Percentiles rank a stretch among this genome's conserved stretches.
These are phyloP conservation scores for Lithospermum erythrorhizon DNA, from an alignment of 257 asterid species.

Conservation along the genomic window DNA sequence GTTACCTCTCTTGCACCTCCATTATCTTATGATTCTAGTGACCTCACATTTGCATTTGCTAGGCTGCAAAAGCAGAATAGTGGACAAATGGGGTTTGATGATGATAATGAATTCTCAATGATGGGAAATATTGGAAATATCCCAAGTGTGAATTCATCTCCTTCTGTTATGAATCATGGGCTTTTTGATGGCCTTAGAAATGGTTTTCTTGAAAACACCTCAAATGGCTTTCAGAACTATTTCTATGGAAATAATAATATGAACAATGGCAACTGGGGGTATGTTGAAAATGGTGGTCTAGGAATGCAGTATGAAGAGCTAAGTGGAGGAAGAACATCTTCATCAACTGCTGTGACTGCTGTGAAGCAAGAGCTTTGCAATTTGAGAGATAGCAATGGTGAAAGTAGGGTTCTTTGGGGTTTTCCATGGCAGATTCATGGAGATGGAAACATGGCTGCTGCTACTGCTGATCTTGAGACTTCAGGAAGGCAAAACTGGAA, in stretches of 20 bases:
- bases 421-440: constrained; percentile 53
- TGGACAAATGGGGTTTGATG: constrained; percentile 25
- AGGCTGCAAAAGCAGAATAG: constrained; percentile 51
- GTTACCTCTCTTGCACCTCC: constrained; percentile 18
- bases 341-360: constrained; percentile 25
- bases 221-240: constrained; percentile 21
- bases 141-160: constrained; percentile 10
- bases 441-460: background rate
- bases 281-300: constrained; percentile 25
- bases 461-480: background rate
- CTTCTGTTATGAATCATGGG: constrained; percentile 4
- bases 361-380: constrained; percentile 62
- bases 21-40: constrained; percentile 31
- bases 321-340: constrained; percentile 11
- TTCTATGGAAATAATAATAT: constrained; percentile 16
- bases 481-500: background rate
- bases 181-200: constrained; percentile 28
- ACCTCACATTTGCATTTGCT: constrained; percentile 53
- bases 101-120: constrained; percentile 17
- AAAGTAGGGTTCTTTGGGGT: constrained; percentile 44
- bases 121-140: constrained; percentile 13
- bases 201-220: constrained; percentile 34
- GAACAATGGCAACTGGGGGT: constrained; percentile 11
- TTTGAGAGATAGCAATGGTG: constrained; percentile 18
- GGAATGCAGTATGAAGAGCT: constrained; percentile 29